Evolutionary conservation across 495 filamentous ascomycete species (phyloP).

Genomic region (Lepidopterella palustris): DNA sequence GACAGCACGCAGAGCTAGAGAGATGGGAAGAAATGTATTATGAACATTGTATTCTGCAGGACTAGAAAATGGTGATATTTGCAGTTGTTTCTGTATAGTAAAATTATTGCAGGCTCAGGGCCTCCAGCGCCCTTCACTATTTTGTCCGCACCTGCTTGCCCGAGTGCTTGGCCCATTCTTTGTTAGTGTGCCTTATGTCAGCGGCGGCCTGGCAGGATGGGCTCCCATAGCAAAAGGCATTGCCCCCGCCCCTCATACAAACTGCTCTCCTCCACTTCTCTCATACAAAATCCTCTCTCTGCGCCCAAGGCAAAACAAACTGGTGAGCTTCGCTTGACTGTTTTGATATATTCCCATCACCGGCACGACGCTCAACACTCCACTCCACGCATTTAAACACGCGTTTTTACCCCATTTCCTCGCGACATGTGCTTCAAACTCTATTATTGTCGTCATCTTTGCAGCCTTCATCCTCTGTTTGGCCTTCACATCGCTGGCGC

Average conservation of each 20-base stretch:
- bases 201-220: not conserved
- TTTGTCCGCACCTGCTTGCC: not conserved
- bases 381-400: not conserved
- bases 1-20: too few species aligned
- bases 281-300: conserved; percentile 56
- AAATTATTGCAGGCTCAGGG: not conserved
- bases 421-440: not conserved
- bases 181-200: not conserved
- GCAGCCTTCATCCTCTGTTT: conserved; percentile 1
- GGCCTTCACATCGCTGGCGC: conserved; percentile 6
- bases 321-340: conserved; percentile 5
- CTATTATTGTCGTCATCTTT: conserved; percentile 1
- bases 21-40: too few species aligned
- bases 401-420: conserved; percentile 3
- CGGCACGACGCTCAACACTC: conserved; percentile 16
- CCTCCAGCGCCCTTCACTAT: not conserved
- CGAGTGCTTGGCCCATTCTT: not conserved
- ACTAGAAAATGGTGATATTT: too few species aligned
- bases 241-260: conserved; percentile 39
- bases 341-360: conserved; percentile 1
- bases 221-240: not conserved
- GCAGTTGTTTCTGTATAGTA: too few species aligned
- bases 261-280: conserved; percentile 48
- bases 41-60: too few species aligned
- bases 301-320: conserved; percentile 27